Percentiles rank a stretch among this genome's conserved stretches.
Conservation (phyloP, 768 basidiomycete species). For the Pleurotus ostreatus region DNA sequence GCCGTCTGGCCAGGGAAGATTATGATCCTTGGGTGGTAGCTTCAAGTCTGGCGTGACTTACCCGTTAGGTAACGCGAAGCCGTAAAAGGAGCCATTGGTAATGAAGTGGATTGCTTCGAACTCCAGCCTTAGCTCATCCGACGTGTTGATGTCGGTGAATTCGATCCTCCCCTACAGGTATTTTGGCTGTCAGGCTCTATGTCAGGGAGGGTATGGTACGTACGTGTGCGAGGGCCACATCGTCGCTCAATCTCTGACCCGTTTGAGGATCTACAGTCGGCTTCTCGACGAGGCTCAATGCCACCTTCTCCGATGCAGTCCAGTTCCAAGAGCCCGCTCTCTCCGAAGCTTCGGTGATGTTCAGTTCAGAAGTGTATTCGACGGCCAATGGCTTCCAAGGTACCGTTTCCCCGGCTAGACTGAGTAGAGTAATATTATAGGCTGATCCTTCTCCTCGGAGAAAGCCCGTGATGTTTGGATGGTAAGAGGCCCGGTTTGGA, state of each 20-base stretch:
- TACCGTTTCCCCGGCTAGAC: constrained; percentile 24
- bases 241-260: constrained; percentile 27
- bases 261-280: constrained; percentile 33
- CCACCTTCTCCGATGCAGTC: constrained; percentile 57
- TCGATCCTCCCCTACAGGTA: constrained; percentile 63
- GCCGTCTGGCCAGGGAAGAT: constrained; percentile 30
- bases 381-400: constrained; percentile 52
- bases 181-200: background rate
- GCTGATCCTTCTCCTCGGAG: constrained; percentile 59
- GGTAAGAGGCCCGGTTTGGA: constrained; percentile 52
- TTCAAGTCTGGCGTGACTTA: constrained; percentile 23
- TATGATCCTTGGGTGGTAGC: background rate
- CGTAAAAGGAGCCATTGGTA: constrained; percentile 72
- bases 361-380: constrained; percentile 44
- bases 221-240: constrained; percentile 64
- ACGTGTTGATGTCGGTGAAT: constrained; percentile 45
- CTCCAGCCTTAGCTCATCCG: constrained; percentile 62
- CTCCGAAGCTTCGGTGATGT: constrained; percentile 44
- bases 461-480: constrained; percentile 75
- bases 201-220: constrained; percentile 20
- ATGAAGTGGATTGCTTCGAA: constrained; percentile 78
- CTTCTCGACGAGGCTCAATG: constrained; percentile 66
- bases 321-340: constrained; percentile 65
- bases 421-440: constrained; percentile 58
- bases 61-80: constrained; percentile 63